Evolutionary conservation across 2,329 filamentous ascomycete species (phyloP), one percentile per base, ranked within the genome.

Genomic region (Venturiaceae sp.): DNA sequence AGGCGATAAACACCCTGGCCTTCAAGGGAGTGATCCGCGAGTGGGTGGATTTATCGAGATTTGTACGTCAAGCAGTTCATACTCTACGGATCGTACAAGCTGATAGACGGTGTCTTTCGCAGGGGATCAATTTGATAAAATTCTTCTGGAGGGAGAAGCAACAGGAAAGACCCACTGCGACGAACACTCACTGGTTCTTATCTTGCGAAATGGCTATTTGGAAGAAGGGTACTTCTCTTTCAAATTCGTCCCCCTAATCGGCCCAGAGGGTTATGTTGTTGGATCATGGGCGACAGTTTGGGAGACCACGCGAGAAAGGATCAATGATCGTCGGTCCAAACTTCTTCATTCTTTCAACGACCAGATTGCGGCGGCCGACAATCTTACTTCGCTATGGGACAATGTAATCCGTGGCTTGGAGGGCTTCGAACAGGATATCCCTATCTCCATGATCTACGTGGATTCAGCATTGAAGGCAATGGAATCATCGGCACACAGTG

Each of bases 191-290:
- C 21, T 61, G 5, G 28, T 58, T 16, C 32, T 59, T 19, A 28
- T 61, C 13, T 3, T 50, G 7, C 41, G 60, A 1, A 33, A 33
- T 57, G 57, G 60, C 7, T 59, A 28, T 34, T 23, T 55, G 39
- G 59, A 60, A 47, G 60, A 61, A 44, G 36, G 39, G 8, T 61
- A 61, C 34, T 61, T 55, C 21, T 47, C 19, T 33, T 61, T 39
- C 19, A 61, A 59, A 37, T 59, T 53, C 9, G 50, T 58, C 5
- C 60, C 60, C n/a, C 37, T 61, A 5, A 56, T 61, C 44, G 60
- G 60, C 11, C 21, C 30, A 3, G 39, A 61, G 8, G 60, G 57
- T 30, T 55, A 52, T 26, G 52, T 59, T 5, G 26, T 50, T 7
- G 57, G 33, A 16, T 32, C 30, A 5, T 55, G 55, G 23, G 57